A percentile compares a stretch with the other conserved stretches of the same genome.
Evolutionary conservation across 345 rosid genomes (phyloP).

Genomic region (Moricandia moricandioides): DNA sequence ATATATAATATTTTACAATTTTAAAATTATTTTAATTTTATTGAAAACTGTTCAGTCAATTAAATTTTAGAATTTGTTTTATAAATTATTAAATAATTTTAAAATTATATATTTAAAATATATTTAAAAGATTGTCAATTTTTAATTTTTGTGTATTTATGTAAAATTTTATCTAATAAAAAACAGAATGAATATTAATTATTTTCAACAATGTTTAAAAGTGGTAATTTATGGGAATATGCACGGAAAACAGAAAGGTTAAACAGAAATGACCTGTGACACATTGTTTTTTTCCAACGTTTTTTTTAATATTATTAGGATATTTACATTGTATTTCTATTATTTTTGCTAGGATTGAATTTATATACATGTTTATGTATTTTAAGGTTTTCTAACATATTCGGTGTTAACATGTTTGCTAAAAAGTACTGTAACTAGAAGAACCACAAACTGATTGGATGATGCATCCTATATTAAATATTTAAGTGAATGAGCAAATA

Average conservation of each 20-base stretch:
- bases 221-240: no score
- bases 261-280: not conserved
- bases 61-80: no score
- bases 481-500: not conserved
- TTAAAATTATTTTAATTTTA: no score
- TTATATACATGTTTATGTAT: not conserved
- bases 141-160: no score
- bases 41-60: no score
- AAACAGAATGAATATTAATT: no score
- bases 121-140: no score
- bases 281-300: not conserved
- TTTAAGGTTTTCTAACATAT: not conserved
- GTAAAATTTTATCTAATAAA: no score
- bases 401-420: not conserved
- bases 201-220: not conserved
- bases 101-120: no score
- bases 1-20: no score
- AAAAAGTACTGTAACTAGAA: not conserved
- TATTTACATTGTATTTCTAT: not conserved
- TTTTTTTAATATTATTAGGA: not conserved
- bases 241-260: no score
- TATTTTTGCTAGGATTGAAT: not conserved
- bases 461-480: not conserved
- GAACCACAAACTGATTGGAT: not conserved
- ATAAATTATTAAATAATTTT: no score